A percentile compares a stretch with the other conserved stretches of the same genome.
Conservation (phyloP, 2,329 filamentous ascomycete genomes). For the Epichloe scottii region DNA sequence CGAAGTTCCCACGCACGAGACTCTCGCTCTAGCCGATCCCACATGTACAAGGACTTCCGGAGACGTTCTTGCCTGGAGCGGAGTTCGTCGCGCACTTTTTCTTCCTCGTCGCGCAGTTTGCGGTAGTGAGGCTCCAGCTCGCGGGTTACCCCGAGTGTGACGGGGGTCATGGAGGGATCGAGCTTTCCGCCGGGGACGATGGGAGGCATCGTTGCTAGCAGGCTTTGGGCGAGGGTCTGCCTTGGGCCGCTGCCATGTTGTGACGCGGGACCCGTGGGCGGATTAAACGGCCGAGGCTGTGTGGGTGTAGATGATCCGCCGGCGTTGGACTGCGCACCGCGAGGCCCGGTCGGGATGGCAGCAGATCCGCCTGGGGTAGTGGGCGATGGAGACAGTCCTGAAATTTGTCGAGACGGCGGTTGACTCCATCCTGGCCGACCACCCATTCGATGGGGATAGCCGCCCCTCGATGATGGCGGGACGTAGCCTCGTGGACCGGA, state of each 20-base stretch:
- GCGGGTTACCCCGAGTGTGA: constrained; percentile 34
- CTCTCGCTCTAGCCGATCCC: constrained; percentile 43
- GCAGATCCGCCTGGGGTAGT: constrained; percentile 27
- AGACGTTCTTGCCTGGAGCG: constrained; percentile 41
- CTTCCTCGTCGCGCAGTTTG: constrained; percentile 45
- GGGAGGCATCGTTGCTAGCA: constrained; percentile 37
- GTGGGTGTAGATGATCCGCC: constrained; percentile 26
- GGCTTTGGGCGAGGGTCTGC: constrained; percentile 37
- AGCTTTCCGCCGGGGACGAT: constrained; percentile 42
- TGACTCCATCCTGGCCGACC: constrained; percentile 34
- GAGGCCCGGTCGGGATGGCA: constrained; percentile 36
- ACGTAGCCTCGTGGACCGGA: constrained; percentile 43
- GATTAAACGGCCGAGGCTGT: constrained; percentile 39
- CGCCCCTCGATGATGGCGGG: constrained; percentile 27
- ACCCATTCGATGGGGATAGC: constrained; percentile 31
- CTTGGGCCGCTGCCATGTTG: constrained; percentile 24
- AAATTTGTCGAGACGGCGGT: constrained; percentile 19
- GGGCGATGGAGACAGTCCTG: constrained; percentile 25
- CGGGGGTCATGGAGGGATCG: constrained; percentile 32
- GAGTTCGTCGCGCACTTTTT: constrained; percentile 41
- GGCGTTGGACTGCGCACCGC: constrained; percentile 20
- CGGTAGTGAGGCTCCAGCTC: constrained; percentile 42
- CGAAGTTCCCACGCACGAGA: constrained; percentile 40
- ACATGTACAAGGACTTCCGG: constrained; percentile 37
- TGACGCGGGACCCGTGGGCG: constrained; percentile 41